phyloP scores from a whole-genome alignment of 2,329 filamentous ascomycete species.

The Cladosporium sp. region DNA sequence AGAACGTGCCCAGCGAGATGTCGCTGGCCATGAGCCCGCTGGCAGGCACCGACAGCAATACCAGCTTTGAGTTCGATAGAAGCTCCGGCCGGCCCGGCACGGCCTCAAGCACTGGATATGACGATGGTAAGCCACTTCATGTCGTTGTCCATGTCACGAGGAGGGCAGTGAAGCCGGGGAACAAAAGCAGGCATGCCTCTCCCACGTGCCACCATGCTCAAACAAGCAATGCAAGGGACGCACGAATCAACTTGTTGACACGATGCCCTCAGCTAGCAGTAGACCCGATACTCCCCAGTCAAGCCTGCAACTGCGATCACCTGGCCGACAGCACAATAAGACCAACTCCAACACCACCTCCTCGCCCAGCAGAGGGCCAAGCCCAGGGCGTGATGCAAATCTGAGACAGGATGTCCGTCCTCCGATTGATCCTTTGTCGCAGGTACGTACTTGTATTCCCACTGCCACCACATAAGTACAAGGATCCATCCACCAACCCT shows the following conservation, averaged over 20 bases:
- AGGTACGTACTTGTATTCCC: conserved; percentile 50
- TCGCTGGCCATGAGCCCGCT: conserved; percentile 22
- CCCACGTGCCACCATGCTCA: conserved; percentile 9
- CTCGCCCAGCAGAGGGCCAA: conserved; percentile 22
- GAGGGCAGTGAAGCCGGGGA: not conserved
- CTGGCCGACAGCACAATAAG: conserved; percentile 29
- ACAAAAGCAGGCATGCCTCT: not conserved
- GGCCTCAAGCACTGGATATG: conserved; percentile 16
- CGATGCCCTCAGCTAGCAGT: conserved; percentile 14
- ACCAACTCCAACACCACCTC: conserved; percentile 27
- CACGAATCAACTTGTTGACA: not conserved
- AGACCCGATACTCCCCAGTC: conserved; percentile 18
- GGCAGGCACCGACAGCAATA: conserved; percentile 5
- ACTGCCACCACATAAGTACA: not conserved
- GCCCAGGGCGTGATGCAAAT: conserved; percentile 22
- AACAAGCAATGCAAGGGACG: conserved; percentile 8
- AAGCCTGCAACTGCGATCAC: conserved; percentile 17
- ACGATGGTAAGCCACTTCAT: conserved; percentile 9
- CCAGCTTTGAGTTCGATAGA: conserved; percentile 18
- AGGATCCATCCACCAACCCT: conserved; percentile 21
- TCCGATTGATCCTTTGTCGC: conserved; percentile 66
- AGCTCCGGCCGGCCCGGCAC: conserved; percentile 16
- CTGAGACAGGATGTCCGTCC: conserved; percentile 39
- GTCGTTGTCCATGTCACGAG: not conserved
- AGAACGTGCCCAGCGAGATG: conserved; percentile 36